Evolutionary conservation across 306 rosid species (phyloP), one percentile per base, ranked within the genome.

Genomic region (Acacia confusa): DNA sequence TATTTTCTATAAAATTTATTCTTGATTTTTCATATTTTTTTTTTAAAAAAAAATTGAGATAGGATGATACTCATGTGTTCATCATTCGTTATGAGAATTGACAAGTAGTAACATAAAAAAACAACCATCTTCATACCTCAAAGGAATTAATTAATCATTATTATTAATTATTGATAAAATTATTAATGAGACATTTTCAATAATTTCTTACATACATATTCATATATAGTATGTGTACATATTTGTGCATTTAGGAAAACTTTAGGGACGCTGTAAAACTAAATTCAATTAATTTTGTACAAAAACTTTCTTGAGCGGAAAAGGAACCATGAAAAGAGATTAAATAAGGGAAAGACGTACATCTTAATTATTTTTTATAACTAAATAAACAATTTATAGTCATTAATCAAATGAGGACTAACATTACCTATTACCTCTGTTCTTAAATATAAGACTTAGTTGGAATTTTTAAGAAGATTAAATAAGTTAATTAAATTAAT

Each of bases 31-130:
- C 14, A 10, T 25, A 60, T 3, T 58, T 1, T 4, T 58, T 9
- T 27, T 76, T 47, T 14, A 2, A 47, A 10, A 7, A 60, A 60
- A 24, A 60, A 3, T 25, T 60, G 17, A 60, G 28, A 25, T 25
- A 4, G 34, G 3, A 11, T 60, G 34, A 25, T 60, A 12, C 12
- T 24, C 30, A 17, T 50, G 2, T 9, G 15, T 58, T 58, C 24
- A 58, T 58, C 4, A 57, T 58, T 25, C 36, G 7, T 25, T 0
- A 60, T 60, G 34, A 25, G 9, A 60, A 60, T 4, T 81, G 64
- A 83, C 89, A 88, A 53, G 60, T 2, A 28, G 32, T 24, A 61
- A 72, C 16, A 72, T 14, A 34, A 34, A 52, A 52, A 52, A 68
- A 16, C 20, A 20, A 7, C 10, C 38, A 20, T 20, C 27, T 19